These are phyloP conservation scores for Tanozyma kutaoensis DNA, from an alignment of 805 yeast species.

Conservation along the genomic window DNA sequence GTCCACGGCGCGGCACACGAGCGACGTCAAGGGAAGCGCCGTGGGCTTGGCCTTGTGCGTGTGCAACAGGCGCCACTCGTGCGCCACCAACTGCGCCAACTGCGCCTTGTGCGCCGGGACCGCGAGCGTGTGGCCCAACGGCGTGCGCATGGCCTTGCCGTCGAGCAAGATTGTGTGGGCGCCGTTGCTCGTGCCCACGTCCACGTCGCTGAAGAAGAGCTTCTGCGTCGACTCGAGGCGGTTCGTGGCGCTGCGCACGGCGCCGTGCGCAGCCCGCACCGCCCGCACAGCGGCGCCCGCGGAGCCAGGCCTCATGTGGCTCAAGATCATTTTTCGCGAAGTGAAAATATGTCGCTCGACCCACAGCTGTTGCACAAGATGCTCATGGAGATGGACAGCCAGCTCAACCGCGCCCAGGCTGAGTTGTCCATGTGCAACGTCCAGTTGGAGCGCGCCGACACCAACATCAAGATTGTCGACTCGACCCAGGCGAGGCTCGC, in stretches of 20 bases:
- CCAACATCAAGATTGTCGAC: constrained; percentile 38
- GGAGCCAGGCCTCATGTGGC: too few relatives aligned
- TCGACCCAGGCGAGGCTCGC: constrained; percentile 45
- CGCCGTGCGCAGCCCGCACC: too few relatives aligned
- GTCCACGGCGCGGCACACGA: constrained; percentile 81
- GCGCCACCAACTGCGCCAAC: constrained; percentile 63
- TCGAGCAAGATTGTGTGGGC: constrained; percentile 52
- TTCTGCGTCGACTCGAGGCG: constrained; percentile 53
- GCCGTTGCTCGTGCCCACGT: constrained; percentile 17
- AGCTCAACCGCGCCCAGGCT: constrained; percentile 42
- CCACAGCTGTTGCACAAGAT: constrained; percentile 39
- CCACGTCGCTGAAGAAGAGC: constrained; percentile 75
- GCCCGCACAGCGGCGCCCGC: too few relatives aligned
- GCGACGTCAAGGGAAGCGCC: constrained; percentile 75
- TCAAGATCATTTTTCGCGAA: constrained; percentile 4
- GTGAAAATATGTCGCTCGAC: constrained; percentile 26
- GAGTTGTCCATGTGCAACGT: constrained; percentile 43
- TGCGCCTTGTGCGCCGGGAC: constrained; percentile 47
- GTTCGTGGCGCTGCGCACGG: constrained; percentile 42
- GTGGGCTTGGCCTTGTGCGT: constrained; percentile 57
- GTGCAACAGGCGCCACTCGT: constrained; percentile 79
- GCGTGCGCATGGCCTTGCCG: constrained; percentile 68
- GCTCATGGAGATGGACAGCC: constrained; percentile 53
- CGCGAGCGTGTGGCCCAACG: constrained; percentile 58
- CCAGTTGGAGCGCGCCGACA: constrained; percentile 35